These are phyloP conservation scores for Spinellus fusiger DNA, from an alignment of 192 early-diverging fungal species.

Conservation along the genomic window DNA sequence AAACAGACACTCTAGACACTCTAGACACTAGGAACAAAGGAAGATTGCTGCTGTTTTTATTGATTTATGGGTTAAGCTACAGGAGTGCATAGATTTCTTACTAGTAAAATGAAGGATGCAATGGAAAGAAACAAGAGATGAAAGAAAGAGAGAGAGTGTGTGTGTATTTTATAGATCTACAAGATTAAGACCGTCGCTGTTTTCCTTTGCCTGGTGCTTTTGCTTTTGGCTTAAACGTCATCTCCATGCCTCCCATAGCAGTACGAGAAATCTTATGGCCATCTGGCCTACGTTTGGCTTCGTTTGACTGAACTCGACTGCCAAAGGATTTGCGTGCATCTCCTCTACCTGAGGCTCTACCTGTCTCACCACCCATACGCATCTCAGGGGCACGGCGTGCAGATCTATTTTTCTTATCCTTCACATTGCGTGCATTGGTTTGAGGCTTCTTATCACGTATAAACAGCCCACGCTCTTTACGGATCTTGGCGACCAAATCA, in stretches of 20 bases:
- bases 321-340: conserved; percentile 25
- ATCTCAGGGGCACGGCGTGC: conserved; percentile 16
- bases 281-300: conserved; percentile 5
- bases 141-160: not conserved
- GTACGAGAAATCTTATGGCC: conserved; percentile 29
- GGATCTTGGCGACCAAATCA: conserved; percentile 29
- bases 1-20: too few relatives aligned
- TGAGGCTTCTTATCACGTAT: conserved; percentile 12
- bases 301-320: conserved; percentile 12
- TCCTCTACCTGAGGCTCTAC: conserved; percentile 3
- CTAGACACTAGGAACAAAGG: too few relatives aligned
- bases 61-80: too few relatives aligned
- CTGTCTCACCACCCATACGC: conserved; percentile 11
- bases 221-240: conserved; percentile 35
- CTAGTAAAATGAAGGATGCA: not conserved
- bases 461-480: conserved; percentile 24
- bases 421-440: conserved; percentile 11
- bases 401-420: conserved; percentile 15
- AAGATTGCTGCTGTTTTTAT: too few relatives aligned
- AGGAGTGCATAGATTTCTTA: too few relatives aligned
- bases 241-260: conserved; percentile 39
- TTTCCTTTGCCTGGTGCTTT: conserved; percentile 2
- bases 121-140: not conserved
- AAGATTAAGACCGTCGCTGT: not conserved
- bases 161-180: too few relatives aligned